Percentiles rank a stretch among this genome's conserved stretches.
Evolutionary conservation across 2,329 filamentous ascomycete genomes (phyloP).

Genomic region (Ceratocystis harringtonii): DNA sequence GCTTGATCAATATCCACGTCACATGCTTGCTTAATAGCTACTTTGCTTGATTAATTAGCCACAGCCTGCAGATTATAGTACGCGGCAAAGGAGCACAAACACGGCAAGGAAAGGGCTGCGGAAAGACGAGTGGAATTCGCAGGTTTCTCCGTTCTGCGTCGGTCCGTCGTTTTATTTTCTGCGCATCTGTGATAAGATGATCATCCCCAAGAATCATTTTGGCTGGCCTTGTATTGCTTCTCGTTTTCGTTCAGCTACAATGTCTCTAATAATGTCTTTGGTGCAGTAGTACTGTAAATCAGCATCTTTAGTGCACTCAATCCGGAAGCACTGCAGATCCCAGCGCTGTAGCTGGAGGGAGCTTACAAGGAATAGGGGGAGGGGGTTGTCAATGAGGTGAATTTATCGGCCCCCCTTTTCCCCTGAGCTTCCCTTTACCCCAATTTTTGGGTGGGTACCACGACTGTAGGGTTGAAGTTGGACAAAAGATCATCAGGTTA

Average conservation of each 20-base stretch:
- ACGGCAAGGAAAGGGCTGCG: no score
- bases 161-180: no score
- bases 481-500: neutral
- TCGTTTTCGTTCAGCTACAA: neutral
- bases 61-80: no score
- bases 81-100: no score
- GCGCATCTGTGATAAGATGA: no score
- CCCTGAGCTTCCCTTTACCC: neutral
- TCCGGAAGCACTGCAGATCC: neutral
- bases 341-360: neutral
- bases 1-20: no score
- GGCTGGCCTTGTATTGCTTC: neutral
- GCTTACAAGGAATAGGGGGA: neutral
- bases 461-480: neutral
- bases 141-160: no score
- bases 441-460: neutral
- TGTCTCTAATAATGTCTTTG: neutral
- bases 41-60: no score
- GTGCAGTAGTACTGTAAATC: neutral
- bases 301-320: neutral
- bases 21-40: no score
- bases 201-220: neutral
- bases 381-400: neutral
- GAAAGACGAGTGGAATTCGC: no score
- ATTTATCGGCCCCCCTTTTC: neutral